Percentiles rank a stretch among this genome's conserved stretches.
These are phyloP conservation scores for Coelastrella sp. DNA, from an alignment of 139 green algal species.

Conservation along the genomic window DNA sequence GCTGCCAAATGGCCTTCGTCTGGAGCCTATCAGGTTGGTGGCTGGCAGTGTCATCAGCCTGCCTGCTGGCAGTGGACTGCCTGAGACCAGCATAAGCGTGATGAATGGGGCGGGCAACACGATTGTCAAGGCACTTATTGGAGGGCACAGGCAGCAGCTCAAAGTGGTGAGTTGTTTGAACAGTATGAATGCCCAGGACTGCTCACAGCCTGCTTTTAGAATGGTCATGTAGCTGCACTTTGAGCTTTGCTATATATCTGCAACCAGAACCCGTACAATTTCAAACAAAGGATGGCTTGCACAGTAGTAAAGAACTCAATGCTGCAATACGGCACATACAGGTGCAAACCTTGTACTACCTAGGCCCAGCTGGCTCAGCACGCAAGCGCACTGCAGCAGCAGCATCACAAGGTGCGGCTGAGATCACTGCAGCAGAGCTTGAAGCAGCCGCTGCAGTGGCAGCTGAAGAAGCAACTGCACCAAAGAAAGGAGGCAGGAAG, in stretches of 20 bases:
- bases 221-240: too few relatives aligned
- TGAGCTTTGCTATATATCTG: too few relatives aligned
- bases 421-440: neutral
- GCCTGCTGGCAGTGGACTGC: conserved; percentile 65
- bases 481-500: neutral
- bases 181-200: neutral
- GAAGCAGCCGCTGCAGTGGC: neutral
- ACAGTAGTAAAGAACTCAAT: too few relatives aligned
- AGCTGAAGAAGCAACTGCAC: neutral
- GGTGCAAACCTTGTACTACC: conserved; percentile 73
- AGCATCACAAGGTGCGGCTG: neutral
- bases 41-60: conserved; percentile 53
- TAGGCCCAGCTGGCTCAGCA: conserved; percentile 40
- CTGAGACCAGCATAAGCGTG: conserved; percentile 69
- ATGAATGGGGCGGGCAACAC: conserved; percentile 51
- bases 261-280: too few relatives aligned
- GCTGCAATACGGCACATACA: neutral
- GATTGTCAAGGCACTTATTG: conserved; percentile 48
- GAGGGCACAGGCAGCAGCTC: conserved; percentile 63
- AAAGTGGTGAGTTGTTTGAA: conserved; percentile 47
- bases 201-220: too few relatives aligned
- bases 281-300: too few relatives aligned
- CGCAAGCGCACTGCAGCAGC: conserved; percentile 8
- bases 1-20: conserved; percentile 57
- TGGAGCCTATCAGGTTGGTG: conserved; percentile 74